Evolutionary conservation across 495 filamentous ascomycete genomes (phyloP), one percentile per base, ranked within the genome.

Genomic region (Penicillium pulvis): DNA sequence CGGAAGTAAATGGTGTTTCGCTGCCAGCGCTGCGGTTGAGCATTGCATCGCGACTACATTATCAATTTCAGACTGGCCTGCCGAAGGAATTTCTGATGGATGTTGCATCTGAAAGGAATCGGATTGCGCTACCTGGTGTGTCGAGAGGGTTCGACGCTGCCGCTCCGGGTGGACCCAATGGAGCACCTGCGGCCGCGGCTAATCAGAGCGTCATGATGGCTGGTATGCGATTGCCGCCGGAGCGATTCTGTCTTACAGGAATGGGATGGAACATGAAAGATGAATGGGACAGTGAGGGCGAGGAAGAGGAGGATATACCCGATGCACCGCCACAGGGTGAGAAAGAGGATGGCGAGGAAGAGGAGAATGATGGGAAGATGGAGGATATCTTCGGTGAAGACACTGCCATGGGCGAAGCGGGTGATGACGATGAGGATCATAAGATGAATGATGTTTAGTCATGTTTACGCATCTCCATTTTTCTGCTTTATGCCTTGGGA

Each of bases 221-320:
- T 75, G 94, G 94, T 14, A 84, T 94, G 56, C 79, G 92, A 45
- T 73, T 98, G 62, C 94, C 94, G 39, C 88, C 88, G 55, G 94
- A 98, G 84, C 80, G 90, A 68, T 98, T 96, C 69, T 93, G 93
- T 61, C 78, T 97, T 53, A 95, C 88, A 28, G 94, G 94, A 0
- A 79, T 83, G 17, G 85, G 85, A 57, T 98, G 94, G 94, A 84
- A 86, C 39, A 68, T 97, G 74, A 86, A 84, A 69, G 90, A 92
- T 51, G 83, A 87, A 55, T 96, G 90, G 90, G 83, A 83, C 59
- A 83, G 82, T 48, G 80, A 83, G 39, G 85, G 83, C 1, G 85
- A 81, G 52, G 84, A 81, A 45, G 79, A 79, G 50, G 76, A 70
- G 11, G 69, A 75, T 39, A 77, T 80, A 52, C 80, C 71, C 24